Evolutionary conservation across 139 green algal species (phyloP).

Genomic region (Chlamydomonas sphaeroides): DNA sequence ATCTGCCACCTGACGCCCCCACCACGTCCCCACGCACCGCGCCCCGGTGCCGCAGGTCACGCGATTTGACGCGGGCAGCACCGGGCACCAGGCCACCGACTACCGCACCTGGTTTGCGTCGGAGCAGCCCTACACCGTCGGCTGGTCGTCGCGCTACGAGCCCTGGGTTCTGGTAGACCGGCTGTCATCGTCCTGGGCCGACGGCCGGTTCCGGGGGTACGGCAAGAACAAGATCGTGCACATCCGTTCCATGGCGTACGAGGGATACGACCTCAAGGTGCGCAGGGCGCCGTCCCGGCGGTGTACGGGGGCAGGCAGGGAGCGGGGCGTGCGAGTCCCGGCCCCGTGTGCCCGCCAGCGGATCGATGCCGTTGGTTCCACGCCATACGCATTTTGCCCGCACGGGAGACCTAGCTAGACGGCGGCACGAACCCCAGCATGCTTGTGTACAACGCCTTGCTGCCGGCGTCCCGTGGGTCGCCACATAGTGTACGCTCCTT

Average conservation of each 20-base stretch:
- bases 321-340: neutral
- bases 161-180: constrained; percentile 50
- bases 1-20: too few species aligned
- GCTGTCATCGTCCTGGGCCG: constrained; percentile 35
- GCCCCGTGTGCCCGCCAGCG: too few species aligned
- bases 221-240: constrained; percentile 60
- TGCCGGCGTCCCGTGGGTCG: constrained; percentile 8
- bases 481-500: too few species aligned
- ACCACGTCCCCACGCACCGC: too few species aligned
- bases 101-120: constrained; percentile 40
- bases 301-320: too few species aligned
- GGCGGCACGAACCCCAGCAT: too few species aligned
- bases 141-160: constrained; percentile 37
- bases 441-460: too few species aligned
- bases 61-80: constrained; percentile 12
- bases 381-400: too few species aligned
- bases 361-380: too few species aligned
- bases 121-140: constrained; percentile 29
- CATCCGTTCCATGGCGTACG: constrained; percentile 36
- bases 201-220: constrained; percentile 50
- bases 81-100: constrained; percentile 47
- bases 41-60: neutral
- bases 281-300: too few species aligned
- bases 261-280: constrained; percentile 23
- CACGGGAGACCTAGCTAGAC: too few species aligned